Evolutionary conservation across 306 rosid species (phyloP).

Genomic region (Inga oerstediana): DNA sequence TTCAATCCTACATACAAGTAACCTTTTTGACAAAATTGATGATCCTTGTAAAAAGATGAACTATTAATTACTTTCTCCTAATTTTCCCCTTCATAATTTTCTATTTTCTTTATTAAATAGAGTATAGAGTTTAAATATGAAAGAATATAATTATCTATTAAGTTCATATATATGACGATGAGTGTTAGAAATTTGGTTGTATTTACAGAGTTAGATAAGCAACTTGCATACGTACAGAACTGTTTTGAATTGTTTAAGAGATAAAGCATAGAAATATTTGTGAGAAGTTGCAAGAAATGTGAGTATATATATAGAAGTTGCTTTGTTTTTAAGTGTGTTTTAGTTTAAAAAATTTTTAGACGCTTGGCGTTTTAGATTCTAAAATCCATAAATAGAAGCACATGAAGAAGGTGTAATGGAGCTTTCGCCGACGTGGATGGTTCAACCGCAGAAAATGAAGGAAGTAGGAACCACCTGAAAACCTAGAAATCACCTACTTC

Average conservation of each 20-base stretch:
- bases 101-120: too few relatives aligned
- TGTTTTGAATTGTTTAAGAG: neutral
- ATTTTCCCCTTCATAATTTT: too few relatives aligned
- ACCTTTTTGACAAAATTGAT: too few relatives aligned
- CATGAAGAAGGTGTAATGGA: constrained; percentile 19
- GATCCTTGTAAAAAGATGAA: too few relatives aligned
- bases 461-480: neutral
- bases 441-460: constrained; percentile 23
- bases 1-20: too few relatives aligned
- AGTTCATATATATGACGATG: neutral
- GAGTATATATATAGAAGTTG: neutral
- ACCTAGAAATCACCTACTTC: neutral
- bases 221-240: neutral
- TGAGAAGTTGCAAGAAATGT: neutral
- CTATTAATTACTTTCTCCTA: too few relatives aligned
- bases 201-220: neutral
- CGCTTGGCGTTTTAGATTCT: neutral
- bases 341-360: neutral
- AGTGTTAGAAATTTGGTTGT: neutral
- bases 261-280: neutral
- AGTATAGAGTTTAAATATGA: too few relatives aligned
- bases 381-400: neutral
- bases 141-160: too few relatives aligned
- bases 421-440: constrained; percentile 43
- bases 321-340: neutral